Base-by-base conservation (phyloP, 140 eudicot species). In the Oenanthe javanica region DNA sequence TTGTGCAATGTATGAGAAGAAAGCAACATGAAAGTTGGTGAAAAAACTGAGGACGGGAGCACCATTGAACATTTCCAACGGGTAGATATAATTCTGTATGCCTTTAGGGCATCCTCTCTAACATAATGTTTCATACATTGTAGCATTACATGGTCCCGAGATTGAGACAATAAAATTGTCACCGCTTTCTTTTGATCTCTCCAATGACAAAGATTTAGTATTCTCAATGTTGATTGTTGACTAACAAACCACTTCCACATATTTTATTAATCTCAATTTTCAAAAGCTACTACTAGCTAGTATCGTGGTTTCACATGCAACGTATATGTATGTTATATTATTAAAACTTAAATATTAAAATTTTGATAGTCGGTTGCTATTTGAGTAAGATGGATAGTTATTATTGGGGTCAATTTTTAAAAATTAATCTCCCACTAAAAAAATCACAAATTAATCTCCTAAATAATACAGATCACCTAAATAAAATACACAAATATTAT, bases 71-170 rank as follows among this genome's bases (percentile, higher is more conserved):
- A 40, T 27, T 77, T 38, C 19, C 36, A 77, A 51, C 6, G 18
- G 21, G 16, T 31, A 18, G 38, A 77, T 18, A 9, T 72, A 19
- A 31, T 11, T 40, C 2, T 78, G 81, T 77, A 77, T 52, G 81
- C 73, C 74, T 59, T 59, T 59, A 38, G 25, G 73, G 72, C 74
- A 21, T 78, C 54, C 59, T 16, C 49, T 78, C 27, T 42, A 59
- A 59, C 42, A 36, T 10, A 12, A 47, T 74, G 59, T 74, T 23
- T 46, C 78, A 4, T 74, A 57, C 43, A 19, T 78, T 7, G 38
- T 42, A 78, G 52, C 25, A 38, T 43, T 40, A 6, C 73, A 46
- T 74, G 57, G 78, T 74, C 78, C 78, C 77, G 77, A 72, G 76
- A n/a, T 72, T 72, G 51, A 72, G 50, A 72, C 76, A 31, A 15